These are phyloP conservation scores for Thermoascus crustaceus DNA, from an alignment of 2,329 filamentous ascomycete species.

Conservation along the genomic window DNA sequence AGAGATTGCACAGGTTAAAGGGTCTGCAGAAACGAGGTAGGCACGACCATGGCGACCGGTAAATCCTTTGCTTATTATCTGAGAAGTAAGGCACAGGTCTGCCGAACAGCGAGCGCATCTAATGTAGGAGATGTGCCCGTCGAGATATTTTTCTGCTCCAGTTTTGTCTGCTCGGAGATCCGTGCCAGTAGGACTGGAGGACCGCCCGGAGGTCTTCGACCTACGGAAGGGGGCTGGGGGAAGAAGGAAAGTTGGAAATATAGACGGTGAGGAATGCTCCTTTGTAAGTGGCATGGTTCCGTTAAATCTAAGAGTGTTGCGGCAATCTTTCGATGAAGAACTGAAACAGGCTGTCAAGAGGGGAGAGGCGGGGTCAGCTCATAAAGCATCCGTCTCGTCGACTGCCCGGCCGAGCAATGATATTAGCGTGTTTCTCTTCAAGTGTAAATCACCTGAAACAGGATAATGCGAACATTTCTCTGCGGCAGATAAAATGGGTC, in stretches of 20 bases:
- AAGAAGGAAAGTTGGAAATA: conserved; percentile 46
- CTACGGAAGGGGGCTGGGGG: conserved; percentile 42
- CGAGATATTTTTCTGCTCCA: conserved; percentile 29
- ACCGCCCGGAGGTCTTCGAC: conserved; percentile 11
- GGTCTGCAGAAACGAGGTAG: conserved; percentile 49
- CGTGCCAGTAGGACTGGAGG: conserved; percentile 5
- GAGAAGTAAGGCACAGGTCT: conserved; percentile 50
- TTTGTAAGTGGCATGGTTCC: conserved; percentile 13
- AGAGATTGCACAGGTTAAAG: conserved; percentile 22
- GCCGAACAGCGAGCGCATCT: conserved; percentile 52
- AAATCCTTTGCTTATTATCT: conserved; percentile 58
- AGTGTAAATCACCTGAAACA: no score
- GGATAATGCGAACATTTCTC: no score
- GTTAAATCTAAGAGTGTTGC: no score
- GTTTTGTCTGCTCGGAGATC: conserved; percentile 2
- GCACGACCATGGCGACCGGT: conserved; percentile 57
- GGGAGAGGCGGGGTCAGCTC: no score
- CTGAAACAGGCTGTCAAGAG: no score
- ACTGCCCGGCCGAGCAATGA: no score
- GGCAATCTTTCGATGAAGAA: no score
- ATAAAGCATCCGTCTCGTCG: no score
- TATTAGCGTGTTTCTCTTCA: no score
- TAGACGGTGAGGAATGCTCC: conserved; percentile 13
- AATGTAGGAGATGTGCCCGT: conserved; percentile 46
- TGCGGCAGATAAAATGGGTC: no score